phyloP scores from a whole-genome alignment of 106 monocot species.

The Apostasia shenzhenica region DNA sequence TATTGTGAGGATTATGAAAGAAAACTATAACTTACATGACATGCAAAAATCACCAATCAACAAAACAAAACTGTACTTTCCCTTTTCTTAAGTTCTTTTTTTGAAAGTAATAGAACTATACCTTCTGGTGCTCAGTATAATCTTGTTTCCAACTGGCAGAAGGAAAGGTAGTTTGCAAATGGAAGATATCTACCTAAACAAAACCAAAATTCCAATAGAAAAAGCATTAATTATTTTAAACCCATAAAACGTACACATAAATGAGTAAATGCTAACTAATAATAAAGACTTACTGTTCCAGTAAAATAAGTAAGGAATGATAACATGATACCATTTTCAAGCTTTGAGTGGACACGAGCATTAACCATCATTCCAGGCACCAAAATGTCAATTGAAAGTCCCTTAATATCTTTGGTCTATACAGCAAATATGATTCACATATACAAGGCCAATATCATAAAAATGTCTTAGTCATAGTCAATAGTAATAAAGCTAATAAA shows the following conservation, averaged over 20 bases:
- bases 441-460: not conserved
- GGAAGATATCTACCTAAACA: conserved; percentile 78
- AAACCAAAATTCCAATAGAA: conserved; percentile 3
- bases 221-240: conserved; percentile 1
- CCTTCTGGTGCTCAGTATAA: conserved; percentile 64
- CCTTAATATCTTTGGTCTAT: conserved; percentile 76
- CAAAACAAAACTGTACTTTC: too few relatives aligned
- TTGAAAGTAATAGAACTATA: conserved; percentile 11
- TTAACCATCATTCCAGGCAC: conserved; percentile 96
- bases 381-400: conserved; percentile 82
- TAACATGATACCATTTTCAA: conserved; percentile 92
- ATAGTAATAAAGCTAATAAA: not conserved
- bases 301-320: conserved; percentile 96
- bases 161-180: conserved; percentile 60
- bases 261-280: not conserved
- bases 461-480: not conserved
- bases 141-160: conserved; percentile 66
- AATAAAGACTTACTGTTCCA: conserved; percentile 62
- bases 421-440: conserved; percentile 5
- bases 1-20: too few relatives aligned
- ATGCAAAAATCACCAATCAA: too few relatives aligned
- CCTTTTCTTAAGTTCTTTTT: too few relatives aligned
- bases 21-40: too few relatives aligned
- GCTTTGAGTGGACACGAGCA: conserved; percentile 59
- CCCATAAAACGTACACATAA: not conserved